Base-by-base conservation (phyloP, 108 stramenopile genomes). In the Bacterosira constricta region DNA sequence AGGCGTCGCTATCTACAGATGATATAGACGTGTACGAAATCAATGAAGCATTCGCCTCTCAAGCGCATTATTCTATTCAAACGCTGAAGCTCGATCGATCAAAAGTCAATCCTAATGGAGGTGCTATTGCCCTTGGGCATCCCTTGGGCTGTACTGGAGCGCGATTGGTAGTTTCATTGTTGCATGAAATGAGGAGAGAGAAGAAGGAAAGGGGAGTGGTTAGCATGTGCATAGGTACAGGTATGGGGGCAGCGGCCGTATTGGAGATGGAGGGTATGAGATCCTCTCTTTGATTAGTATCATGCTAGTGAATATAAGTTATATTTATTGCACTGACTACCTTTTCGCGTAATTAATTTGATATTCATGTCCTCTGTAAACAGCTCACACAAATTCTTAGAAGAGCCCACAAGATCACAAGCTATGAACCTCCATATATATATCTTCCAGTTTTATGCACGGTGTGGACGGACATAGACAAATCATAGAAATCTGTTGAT, bases 21-120 rank as follows among this genome's bases (percentile, higher is more conserved):
- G 96, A 97, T 67, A 86, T 99, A 32, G 97, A 98, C 72, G 77
- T 97, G 13, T 97, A 75, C 72, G 98, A 99, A 83, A 89, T 99
- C 62, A 99, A 99, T 72, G 98, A 99, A 83, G 98, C 98, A 4
- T 99, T 99, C 73, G 97, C 97, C 0, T 86, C 86, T 31, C 97
- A 96, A 76, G 91, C 91, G 1, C 70, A 71, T 49, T 93, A 90
- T 83, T 95, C 88, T 37, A 79, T 94, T 10, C 52, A 85, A 44
- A 77, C 81, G 25, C 70, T 97, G 26, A 66, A 69, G 15, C 65
- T 97, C 9, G 76, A 81, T 23, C 26, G 31, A 7, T 38, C 60
- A n/a, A 96, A 93, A 75, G 97, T 98, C 27, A 99, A 99, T 71
- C 96, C 96, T 1, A 92, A 96, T 66, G 98, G 98, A 13, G 97